These are phyloP conservation scores for Scedosporium apiospermum DNA, from an alignment of 2,329 filamentous ascomycete genomes.

Conservation along the genomic window DNA sequence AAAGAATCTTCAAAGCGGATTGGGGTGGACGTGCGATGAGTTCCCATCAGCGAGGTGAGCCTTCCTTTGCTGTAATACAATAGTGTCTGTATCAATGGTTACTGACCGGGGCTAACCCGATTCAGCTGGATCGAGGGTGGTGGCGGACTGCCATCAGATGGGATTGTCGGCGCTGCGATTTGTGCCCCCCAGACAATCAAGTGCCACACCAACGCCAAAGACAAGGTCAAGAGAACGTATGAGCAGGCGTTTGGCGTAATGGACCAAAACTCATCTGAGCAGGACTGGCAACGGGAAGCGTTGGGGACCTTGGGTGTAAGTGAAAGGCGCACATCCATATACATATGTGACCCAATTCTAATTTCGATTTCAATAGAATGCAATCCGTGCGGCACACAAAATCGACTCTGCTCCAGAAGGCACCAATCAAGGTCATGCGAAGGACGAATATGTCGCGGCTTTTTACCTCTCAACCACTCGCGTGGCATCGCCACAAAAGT, in stretches of 20 bases:
- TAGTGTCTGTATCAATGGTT: not conserved
- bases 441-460: not conserved
- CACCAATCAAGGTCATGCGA: not conserved
- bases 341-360: not conserved
- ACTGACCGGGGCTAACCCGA: not conserved
- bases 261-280: not conserved
- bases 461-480: not conserved
- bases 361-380: not conserved
- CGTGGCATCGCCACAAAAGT: not conserved
- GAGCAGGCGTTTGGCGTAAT: not conserved
- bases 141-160: not conserved
- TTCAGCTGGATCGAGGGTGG: not conserved
- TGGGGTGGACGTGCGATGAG: not conserved
- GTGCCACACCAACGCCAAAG: not conserved
- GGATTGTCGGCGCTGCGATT: not conserved
- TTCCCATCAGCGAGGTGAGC: not conserved
- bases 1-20: not conserved
- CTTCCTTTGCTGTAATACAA: not conserved
- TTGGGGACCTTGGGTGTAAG: not conserved
- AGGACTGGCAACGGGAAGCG: not conserved
- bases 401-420: not conserved
- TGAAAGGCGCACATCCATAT: not conserved
- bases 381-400: not conserved
- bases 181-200: not conserved
- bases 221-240: not conserved